A percentile compares a stretch with the other conserved stretches of the same genome.
phyloP scores from a whole-genome alignment of 306 rosid genomes.

The Ziziphus jujuba region DNA sequence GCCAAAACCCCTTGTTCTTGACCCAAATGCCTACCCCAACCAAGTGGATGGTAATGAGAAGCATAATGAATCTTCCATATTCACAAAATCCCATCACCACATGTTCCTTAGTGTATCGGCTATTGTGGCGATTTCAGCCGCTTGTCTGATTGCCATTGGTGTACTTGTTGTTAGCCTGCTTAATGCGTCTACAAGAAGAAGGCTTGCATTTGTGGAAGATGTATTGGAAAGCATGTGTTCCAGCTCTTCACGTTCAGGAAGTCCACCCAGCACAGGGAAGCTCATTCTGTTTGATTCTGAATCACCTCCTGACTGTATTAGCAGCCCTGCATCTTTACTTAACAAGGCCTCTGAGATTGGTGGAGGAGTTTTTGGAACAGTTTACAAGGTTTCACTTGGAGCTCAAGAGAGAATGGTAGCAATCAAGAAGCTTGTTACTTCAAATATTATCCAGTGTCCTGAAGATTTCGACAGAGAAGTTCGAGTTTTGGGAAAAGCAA shows the following conservation, averaged over 20 bases:
- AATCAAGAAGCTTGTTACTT: conserved; percentile 66
- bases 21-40: conserved; percentile 63
- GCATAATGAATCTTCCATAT: conserved; percentile 31
- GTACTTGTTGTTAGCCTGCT: conserved; percentile 68
- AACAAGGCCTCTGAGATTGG: conserved; percentile 84
- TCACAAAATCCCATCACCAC: conserved; percentile 29
- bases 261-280: conserved; percentile 64
- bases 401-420: conserved; percentile 64
- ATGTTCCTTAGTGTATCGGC: conserved; percentile 81
- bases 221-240: conserved; percentile 93
- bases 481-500: conserved; percentile 62
- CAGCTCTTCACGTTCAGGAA: conserved; percentile 68
- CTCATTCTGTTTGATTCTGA: conserved; percentile 63
- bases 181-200: conserved; percentile 69
- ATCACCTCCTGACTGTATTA: conserved; percentile 43
- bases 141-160: conserved; percentile 60
- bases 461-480: conserved; percentile 83
- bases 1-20: conserved; percentile 88
- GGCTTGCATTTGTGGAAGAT: conserved; percentile 63
- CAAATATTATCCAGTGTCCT: conserved; percentile 57
- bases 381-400: conserved; percentile 70
- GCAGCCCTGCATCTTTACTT: conserved; percentile 58
- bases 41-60: conserved; percentile 47
- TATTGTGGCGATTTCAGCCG: conserved; percentile 77
- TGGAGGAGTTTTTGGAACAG: conserved; percentile 85